Conservation (phyloP, 345 rosid species). For the Rubroshorea leprosula region DNA sequence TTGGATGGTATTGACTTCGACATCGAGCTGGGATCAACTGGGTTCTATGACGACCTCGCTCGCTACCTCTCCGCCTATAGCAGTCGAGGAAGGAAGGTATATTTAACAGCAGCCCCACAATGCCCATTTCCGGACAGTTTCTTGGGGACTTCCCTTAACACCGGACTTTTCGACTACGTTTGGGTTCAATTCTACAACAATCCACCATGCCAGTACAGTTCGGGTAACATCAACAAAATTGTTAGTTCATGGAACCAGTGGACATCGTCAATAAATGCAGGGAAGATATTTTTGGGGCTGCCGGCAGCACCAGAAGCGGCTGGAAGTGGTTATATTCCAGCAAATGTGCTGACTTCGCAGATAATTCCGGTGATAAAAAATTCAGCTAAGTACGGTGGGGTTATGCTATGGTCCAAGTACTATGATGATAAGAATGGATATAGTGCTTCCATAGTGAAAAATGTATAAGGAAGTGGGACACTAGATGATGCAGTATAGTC, state of each 20-base stretch:
- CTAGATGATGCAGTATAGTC: no score
- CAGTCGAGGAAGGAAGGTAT: constrained; percentile 36
- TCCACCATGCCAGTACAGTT: constrained; percentile 42
- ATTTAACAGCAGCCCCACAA: constrained; percentile 59
- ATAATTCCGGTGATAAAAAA: constrained; percentile 41
- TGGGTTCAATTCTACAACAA: constrained; percentile 69
- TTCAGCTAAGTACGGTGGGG: constrained; percentile 50
- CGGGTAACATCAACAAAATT: constrained; percentile 27
- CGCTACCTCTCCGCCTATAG: constrained; percentile 29
- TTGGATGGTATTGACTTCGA: constrained; percentile 59
- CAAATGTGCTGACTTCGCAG: constrained; percentile 28
- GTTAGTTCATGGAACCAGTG: constrained; percentile 47
- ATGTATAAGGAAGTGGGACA: constrained; percentile 27
- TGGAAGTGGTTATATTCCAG: constrained; percentile 47
- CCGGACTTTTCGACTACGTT: constrained; percentile 46
- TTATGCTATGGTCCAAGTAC: constrained; percentile 60
- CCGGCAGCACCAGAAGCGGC: constrained; percentile 58
- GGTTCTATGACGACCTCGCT: constrained; percentile 43
- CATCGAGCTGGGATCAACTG: constrained; percentile 41
- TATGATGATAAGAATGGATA: constrained; percentile 49
- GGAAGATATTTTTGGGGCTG: constrained; percentile 41
- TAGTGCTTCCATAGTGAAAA: constrained; percentile 32
- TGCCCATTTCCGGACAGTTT: constrained; percentile 56
- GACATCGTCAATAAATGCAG: constrained; percentile 35
- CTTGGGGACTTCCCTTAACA: constrained; percentile 39